phyloP scores from a whole-genome alignment of 805 yeast species.

The Barnettozyma populi region DNA sequence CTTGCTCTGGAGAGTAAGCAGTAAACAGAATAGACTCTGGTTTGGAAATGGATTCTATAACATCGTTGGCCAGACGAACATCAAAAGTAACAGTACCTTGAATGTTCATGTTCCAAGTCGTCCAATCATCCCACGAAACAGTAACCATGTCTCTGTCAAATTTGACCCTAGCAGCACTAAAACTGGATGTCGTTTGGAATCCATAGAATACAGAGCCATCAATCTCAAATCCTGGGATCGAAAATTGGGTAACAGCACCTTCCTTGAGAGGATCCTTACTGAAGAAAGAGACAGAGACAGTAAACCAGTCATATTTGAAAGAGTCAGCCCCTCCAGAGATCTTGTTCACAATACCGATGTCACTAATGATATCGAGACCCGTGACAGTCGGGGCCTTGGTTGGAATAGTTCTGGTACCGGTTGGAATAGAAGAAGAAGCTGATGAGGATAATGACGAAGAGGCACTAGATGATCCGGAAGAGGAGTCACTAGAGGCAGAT shows the following conservation, averaged over 20 bases:
- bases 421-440: neutral
- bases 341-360: slow-evolving; percentile 4
- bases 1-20: slow-evolving; percentile 2
- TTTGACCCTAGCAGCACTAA: neutral
- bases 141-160: neutral
- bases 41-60: neutral
- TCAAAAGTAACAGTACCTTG: slow-evolving; percentile 4
- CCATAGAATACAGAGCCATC: too few relatives aligned
- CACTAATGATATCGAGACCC: slow-evolving; percentile 3
- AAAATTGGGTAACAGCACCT: slow-evolving; percentile 6
- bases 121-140: slow-evolving; percentile 4
- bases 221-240: slow-evolving; percentile 6
- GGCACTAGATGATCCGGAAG: neutral
- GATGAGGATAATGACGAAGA: neutral
- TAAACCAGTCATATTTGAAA: slow-evolving; percentile 5
- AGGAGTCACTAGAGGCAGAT: neutral
- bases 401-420: slow-evolving; percentile 1
- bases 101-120: slow-evolving; percentile 5
- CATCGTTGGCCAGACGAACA: slow-evolving; percentile 1
- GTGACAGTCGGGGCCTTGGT: slow-evolving; percentile 5
- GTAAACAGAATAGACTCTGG: slow-evolving; percentile 3
- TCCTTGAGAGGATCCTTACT: slow-evolving; percentile 3
- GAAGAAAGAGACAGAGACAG: slow-evolving; percentile 1
- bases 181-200: too few relatives aligned
- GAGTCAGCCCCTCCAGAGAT: neutral